phyloP scores from a whole-genome alignment of 1,139 yeast genomes.

The Yamadazyma membranifaciens region DNA sequence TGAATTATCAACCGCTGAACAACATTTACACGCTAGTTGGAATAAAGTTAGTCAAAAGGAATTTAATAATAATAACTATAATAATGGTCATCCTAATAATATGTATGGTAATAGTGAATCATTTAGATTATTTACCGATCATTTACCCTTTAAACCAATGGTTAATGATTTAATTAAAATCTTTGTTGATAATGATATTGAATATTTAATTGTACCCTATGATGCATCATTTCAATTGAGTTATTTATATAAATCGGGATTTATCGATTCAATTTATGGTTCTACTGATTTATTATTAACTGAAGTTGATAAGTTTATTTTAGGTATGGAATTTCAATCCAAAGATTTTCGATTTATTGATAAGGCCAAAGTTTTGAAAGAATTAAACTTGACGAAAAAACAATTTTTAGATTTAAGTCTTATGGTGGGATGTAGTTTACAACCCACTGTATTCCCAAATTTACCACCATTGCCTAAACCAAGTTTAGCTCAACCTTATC shows the following conservation, averaged over 20 bases:
- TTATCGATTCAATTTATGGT: conserved; percentile 78
- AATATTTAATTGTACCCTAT: conserved; percentile 80
- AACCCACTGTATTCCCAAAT: conserved; percentile 60
- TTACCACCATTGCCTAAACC: conserved; percentile 54
- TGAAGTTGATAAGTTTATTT: conserved; percentile 65
- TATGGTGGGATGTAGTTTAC: conserved; percentile 76
- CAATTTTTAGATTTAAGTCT: conserved; percentile 75
- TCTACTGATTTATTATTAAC: conserved; percentile 76
- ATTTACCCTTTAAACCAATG: conserved; percentile 49
- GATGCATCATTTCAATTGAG: conserved; percentile 80
- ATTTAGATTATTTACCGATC: conserved; percentile 47
- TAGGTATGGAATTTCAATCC: conserved; percentile 66
- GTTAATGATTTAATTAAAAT: conserved; percentile 55
- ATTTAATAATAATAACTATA: conserved; percentile 12
- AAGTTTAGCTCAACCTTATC: conserved; percentile 42
- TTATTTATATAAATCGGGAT: conserved; percentile 54
- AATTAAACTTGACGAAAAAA: conserved; percentile 56
- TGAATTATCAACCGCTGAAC: conserved; percentile 46
- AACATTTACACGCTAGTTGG: conserved; percentile 49
- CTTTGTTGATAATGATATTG: conserved; percentile 56
- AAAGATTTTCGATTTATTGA: conserved; percentile 69
- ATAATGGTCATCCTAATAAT: conserved; percentile 21
- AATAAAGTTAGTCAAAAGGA: conserved; percentile 29
- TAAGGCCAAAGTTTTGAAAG: conserved; percentile 55
- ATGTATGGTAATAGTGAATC: conserved; percentile 32